Evolutionary conservation across 2,329 filamentous ascomycete genomes (phyloP).

Genomic region (Chaetoscypha palmicola): DNA sequence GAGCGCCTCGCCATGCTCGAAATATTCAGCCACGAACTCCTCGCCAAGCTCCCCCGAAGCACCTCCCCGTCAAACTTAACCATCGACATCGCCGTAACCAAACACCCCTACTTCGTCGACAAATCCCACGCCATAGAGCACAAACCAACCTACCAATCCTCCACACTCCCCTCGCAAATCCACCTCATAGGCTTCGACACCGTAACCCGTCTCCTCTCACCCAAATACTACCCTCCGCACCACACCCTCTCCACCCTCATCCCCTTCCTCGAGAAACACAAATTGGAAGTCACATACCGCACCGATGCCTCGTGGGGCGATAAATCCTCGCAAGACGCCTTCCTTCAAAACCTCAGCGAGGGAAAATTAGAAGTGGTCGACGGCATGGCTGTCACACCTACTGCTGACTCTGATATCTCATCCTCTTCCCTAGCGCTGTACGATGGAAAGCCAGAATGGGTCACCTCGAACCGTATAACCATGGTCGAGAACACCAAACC

Average conservation of each 20-base stretch:
- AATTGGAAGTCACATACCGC: constrained; percentile 57
- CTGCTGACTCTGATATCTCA: not conserved
- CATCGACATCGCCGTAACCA: constrained; percentile 62
- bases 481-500: constrained; percentile 45
- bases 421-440: constrained; percentile 36
- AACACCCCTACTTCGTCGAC: constrained; percentile 65
- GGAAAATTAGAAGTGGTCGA: constrained; percentile 47
- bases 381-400: constrained; percentile 24
- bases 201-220: constrained; percentile 61
- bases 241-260: constrained; percentile 48
- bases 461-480: constrained; percentile 42
- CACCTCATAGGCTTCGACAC: constrained; percentile 74
- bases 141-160: constrained; percentile 36
- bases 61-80: constrained; percentile 10
- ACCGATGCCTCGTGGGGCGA: constrained; percentile 54
- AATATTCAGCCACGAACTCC: constrained; percentile 52
- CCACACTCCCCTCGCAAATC: constrained; percentile 42
- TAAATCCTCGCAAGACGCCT: constrained; percentile 46
- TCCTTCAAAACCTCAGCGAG: constrained; percentile 43
- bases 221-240: constrained; percentile 58
- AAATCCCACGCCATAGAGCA: constrained; percentile 55
- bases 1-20: constrained; percentile 67
- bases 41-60: constrained; percentile 28
- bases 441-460: constrained; percentile 54
- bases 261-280: constrained; percentile 57